A percentile compares a stretch with the other conserved stretches of the same genome.
Evolutionary conservation across 371 early-diverging fungal species (phyloP).

Genomic region (Saksenaea oblongispora): DNA sequence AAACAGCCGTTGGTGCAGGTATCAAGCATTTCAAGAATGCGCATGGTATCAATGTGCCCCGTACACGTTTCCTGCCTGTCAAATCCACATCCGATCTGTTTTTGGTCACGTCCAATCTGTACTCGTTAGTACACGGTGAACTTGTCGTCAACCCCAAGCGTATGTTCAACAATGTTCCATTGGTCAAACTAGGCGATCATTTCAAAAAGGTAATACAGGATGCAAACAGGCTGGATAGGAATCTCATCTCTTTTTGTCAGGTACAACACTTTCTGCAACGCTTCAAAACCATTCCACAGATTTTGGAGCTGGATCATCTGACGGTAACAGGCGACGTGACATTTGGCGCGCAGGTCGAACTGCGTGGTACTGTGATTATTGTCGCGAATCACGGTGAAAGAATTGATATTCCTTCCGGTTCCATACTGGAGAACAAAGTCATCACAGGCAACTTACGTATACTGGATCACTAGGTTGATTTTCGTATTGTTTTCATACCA

Average conservation of each 20-base stretch:
- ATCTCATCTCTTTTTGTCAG: background rate
- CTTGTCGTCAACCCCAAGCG: slow-evolving; percentile 92
- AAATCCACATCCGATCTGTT: slow-evolving; percentile 99
- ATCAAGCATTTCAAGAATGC: slow-evolving; percentile 98
- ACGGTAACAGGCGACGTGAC: slow-evolving; percentile 98
- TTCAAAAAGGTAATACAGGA: slow-evolving; percentile 90
- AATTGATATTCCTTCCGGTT: slow-evolving; percentile 98
- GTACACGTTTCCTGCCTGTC: slow-evolving; percentile 98
- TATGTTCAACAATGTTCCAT: slow-evolving; percentile 90
- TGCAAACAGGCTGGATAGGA: background rate
- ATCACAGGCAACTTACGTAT: slow-evolving; percentile 97
- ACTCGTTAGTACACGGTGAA: slow-evolving; percentile 91
- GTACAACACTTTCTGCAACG: slow-evolving; percentile 55
- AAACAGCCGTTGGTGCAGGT: slow-evolving; percentile 99
- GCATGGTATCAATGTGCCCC: slow-evolving; percentile 98
- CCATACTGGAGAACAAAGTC: slow-evolving; percentile 98
- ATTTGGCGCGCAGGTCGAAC: slow-evolving; percentile 93
- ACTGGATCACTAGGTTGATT: slow-evolving; percentile 62
- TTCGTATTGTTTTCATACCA: background rate
- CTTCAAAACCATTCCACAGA: slow-evolving; percentile 94
- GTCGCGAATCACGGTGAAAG: slow-evolving; percentile 96
- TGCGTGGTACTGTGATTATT: slow-evolving; percentile 99
- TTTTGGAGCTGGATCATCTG: slow-evolving; percentile 97
- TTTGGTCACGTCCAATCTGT: slow-evolving; percentile 96
- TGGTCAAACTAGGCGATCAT: slow-evolving; percentile 97